Evolutionary conservation across 768 basidiomycete genomes (phyloP).

Genomic region (Rhizopogon vinicolor): DNA sequence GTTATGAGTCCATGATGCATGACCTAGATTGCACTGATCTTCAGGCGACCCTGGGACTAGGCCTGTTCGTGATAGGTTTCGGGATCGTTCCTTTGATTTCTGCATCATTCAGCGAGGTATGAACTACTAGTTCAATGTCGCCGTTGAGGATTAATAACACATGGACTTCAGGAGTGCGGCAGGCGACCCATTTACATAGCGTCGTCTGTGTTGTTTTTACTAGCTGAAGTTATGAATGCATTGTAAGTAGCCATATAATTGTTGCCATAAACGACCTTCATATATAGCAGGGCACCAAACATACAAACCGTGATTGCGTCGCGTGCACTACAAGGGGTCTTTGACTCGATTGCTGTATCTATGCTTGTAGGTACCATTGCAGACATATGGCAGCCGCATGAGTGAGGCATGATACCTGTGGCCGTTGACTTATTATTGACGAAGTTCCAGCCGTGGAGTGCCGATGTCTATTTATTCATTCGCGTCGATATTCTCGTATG

Average conservation of each 20-base stretch:
- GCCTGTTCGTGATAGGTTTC: constrained; percentile 55
- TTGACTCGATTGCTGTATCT: constrained; percentile 59
- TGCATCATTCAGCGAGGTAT: constrained; percentile 59
- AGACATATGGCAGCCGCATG: constrained; percentile 61
- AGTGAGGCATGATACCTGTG: constrained; percentile 35
- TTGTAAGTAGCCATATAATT: constrained; percentile 15
- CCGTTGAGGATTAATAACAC: not conserved
- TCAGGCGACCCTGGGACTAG: constrained; percentile 44
- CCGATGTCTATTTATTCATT: constrained; percentile 73
- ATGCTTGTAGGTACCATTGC: constrained; percentile 68
- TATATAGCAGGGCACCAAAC: constrained; percentile 30
- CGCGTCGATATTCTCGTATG: constrained; percentile 51
- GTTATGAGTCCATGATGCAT: constrained; percentile 47
- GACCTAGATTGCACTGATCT: constrained; percentile 39
- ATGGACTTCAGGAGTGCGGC: constrained; percentile 49
- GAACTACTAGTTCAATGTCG: not conserved
- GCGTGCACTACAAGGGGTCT: constrained; percentile 57
- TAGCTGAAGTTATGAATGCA: constrained; percentile 42
- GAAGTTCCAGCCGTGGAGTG: constrained; percentile 51
- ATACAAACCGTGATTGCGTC: constrained; percentile 54
- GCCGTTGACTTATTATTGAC: constrained; percentile 6
- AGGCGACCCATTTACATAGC: constrained; percentile 55
- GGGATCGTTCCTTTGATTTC: constrained; percentile 57
- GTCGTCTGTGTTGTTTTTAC: constrained; percentile 43
- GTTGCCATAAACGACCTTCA: not conserved